Percentiles rank a stretch among this genome's conserved stretches.
Evolutionary conservation across 2,329 filamentous ascomycete species (phyloP).

Genomic region (Aspergillus ibericus): DNA sequence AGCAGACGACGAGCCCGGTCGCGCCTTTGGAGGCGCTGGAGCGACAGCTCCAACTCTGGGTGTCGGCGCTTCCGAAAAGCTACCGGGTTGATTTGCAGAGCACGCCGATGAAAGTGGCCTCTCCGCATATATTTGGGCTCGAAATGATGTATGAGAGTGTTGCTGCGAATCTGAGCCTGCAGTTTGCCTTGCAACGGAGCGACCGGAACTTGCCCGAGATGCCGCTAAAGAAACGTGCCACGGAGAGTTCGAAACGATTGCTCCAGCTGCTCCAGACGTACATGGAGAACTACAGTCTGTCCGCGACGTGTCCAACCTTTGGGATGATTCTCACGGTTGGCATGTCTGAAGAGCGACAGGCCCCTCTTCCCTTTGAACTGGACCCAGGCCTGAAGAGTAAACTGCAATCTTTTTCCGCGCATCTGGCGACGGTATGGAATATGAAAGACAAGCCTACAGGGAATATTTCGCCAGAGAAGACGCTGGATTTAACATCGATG

Average conservation of each 20-base stretch:
- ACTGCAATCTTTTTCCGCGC: constrained; percentile 29
- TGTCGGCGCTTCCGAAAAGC: constrained; percentile 29
- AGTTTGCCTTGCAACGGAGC: constrained; percentile 26
- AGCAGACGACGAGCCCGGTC: constrained; percentile 22
- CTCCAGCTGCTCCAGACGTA: constrained; percentile 38
- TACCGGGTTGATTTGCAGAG: constrained; percentile 32
- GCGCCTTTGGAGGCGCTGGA: constrained; percentile 32
- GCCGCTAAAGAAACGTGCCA: constrained; percentile 29
- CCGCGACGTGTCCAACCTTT: constrained; percentile 43
- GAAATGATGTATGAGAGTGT: constrained; percentile 37
- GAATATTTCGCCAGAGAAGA: background rate
- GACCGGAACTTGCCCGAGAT: constrained; percentile 21
- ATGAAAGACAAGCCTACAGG: constrained; percentile 13
- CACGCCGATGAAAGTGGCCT: constrained; percentile 22
- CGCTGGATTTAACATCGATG: background rate
- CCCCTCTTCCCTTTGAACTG: constrained; percentile 19
- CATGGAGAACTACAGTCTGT: constrained; percentile 44
- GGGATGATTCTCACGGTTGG: constrained; percentile 41
- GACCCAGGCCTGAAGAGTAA: constrained; percentile 29
- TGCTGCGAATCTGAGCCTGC: constrained; percentile 24
- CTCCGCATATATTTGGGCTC: constrained; percentile 36
- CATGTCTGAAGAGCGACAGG: constrained; percentile 22
- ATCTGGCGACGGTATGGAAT: constrained; percentile 32
- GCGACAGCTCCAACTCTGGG: constrained; percentile 34
- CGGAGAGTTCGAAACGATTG: constrained; percentile 37